phyloP scores from a whole-genome alignment of 768 basidiomycete species.

The Rubroboletus satanas region DNA sequence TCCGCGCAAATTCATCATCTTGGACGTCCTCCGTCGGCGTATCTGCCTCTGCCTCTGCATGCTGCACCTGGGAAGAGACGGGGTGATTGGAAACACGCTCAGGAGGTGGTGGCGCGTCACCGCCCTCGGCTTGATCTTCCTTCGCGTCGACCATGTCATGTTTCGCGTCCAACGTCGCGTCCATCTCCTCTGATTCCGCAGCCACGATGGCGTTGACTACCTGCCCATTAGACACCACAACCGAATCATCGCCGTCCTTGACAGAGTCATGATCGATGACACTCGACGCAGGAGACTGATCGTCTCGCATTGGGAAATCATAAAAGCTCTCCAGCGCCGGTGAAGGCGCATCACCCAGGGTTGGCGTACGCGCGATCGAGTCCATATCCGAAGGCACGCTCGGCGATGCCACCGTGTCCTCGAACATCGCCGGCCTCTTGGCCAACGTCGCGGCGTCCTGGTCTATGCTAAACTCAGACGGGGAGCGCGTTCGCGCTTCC shows the following conservation, averaged over 20 bases:
- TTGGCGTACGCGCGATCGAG: constrained; percentile 23
- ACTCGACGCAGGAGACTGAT: constrained; percentile 30
- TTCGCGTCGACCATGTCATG: background rate
- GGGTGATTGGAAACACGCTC: background rate
- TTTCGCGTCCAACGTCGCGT: background rate
- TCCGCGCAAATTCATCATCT: constrained; percentile 33
- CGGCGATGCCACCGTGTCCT: constrained; percentile 20
- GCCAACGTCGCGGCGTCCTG: background rate
- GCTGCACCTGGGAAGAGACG: constrained; percentile 1
- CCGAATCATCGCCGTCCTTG: constrained; percentile 13
- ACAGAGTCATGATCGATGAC: constrained; percentile 20
- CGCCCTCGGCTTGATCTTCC: background rate
- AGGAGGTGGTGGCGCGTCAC: background rate
- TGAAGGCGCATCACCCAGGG: constrained; percentile 15
- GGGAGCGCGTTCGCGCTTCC: background rate
- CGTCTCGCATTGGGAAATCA: constrained; percentile 22
- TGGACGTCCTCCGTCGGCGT: constrained; percentile 38
- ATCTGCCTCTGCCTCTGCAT: constrained; percentile 1
- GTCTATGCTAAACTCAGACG: constrained; percentile 11
- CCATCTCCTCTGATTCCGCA: background rate
- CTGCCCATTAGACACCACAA: background rate
- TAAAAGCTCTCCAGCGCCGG: constrained; percentile 24
- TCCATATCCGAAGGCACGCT: constrained; percentile 28
- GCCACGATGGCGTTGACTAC: background rate
- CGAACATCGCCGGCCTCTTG: background rate